A percentile compares a stretch with the other conserved stretches of the same genome.
These are phyloP conservation scores for Vaccinium macrocarpon DNA, from an alignment of 148 eudicot species.

Conservation along the genomic window DNA sequence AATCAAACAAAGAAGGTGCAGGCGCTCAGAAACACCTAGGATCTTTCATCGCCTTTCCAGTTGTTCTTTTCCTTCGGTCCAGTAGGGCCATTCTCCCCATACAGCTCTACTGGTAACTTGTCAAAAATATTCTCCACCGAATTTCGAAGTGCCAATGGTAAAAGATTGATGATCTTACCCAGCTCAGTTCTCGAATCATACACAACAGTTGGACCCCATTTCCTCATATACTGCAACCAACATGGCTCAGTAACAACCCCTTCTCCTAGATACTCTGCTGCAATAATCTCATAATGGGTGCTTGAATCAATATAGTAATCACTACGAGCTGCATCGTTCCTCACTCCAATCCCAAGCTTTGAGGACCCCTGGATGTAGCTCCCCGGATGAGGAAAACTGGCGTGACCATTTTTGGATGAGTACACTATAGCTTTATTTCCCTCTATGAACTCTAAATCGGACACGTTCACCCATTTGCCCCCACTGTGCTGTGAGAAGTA, in stretches of 20 bases:
- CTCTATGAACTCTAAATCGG: constrained; percentile 66
- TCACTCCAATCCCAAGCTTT: constrained; percentile 70
- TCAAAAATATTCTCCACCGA: constrained; percentile 37
- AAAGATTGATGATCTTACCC: constrained; percentile 46
- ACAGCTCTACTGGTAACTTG: constrained; percentile 67
- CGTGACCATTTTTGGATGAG: constrained; percentile 77
- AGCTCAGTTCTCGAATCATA: constrained; percentile 65
- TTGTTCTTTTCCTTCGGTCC: constrained; percentile 98
- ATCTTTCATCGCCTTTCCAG: constrained; percentile 87
- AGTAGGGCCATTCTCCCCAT: constrained; percentile 76
- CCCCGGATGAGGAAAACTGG: constrained; percentile 73
- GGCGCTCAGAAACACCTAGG: constrained; percentile 27
- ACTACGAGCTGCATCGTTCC: constrained; percentile 74
- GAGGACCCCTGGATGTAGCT: constrained; percentile 66
- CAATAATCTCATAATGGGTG: constrained; percentile 51
- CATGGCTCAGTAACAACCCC: constrained; percentile 45
- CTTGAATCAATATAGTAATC: constrained; percentile 59
- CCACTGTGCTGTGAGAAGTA: constrained; percentile 93
- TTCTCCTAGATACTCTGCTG: constrained; percentile 78
- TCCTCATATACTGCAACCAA: constrained; percentile 87
- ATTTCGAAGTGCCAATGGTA: constrained; percentile 45
- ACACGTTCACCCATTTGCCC: constrained; percentile 69
- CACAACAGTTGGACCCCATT: constrained; percentile 75
- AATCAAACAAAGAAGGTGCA: not conserved
- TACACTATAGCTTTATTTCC: constrained; percentile 69